Evolutionary conservation across 331 rosid species (phyloP), one percentile per base, ranked within the genome.

Genomic region (Rosa hybrid): DNA sequence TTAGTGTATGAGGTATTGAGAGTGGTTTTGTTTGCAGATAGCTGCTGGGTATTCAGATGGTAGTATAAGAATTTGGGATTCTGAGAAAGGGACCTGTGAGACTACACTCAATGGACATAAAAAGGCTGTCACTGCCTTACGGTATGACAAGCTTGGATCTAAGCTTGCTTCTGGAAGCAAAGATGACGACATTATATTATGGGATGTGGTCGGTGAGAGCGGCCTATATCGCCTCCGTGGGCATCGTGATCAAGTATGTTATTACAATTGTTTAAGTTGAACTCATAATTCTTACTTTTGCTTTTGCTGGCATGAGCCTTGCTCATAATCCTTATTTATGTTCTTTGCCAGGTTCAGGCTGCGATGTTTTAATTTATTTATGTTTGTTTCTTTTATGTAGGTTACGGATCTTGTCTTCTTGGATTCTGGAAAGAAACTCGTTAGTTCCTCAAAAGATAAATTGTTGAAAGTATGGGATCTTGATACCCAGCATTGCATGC

Each of bases 391-490:
- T 34, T 86, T 79, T 74, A 72, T 84, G 90, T 79, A 95, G 99
- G 93, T 95, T 25, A 95, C 99, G 12, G 99, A 91, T 70, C 85
- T 95, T 65, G 90, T 93, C 54, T 95, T 95, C 82, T 71, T 91
- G 68, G 86, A 85, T 83, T 88, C 88, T 75, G 95, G 91, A 63
- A 93, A 93, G 87, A 92, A 88, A 78, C 90, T 95, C 17, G 90
- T 95, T 49, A 93, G 91, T 76, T 93, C 98, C 51, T 95, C 99
- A 39, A 95, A 95, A 84, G 99, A 95, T 83, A 93, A 91, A 84
- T 93, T 91, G 76, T 87, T 95, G 86, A 91, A 98, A 89, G 98
- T 93, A 56, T 95, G 99, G 99, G 97, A 91, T 88, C 92, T 93
- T 78, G 99, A 95, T 63, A 95, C 96, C 21, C 97, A 95, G 87